Percentiles rank a stretch among this genome's conserved stretches.
Conservation (phyloP, 2,329 filamentous ascomycete genomes). For the Coleophoma cylindrospora region DNA sequence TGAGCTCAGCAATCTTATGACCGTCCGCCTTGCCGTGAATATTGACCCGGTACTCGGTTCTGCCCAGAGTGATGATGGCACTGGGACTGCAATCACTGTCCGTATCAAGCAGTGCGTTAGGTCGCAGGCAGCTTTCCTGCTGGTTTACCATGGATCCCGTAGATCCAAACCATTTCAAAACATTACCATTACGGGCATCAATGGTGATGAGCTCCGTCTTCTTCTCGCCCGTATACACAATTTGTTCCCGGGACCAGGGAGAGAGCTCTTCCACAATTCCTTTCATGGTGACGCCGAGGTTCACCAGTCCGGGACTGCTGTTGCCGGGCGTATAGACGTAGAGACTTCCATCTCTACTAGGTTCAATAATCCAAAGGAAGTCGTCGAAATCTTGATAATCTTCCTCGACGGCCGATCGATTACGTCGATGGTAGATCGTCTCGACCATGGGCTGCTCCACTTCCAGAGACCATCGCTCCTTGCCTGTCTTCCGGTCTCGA, state of each 20-base stretch:
- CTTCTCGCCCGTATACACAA: conserved; percentile 89
- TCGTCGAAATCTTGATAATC: conserved; percentile 69
- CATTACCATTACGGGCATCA: conserved; percentile 77
- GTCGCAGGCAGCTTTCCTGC: conserved; percentile 69
- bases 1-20: conserved; percentile 78
- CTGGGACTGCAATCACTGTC: conserved; percentile 69
- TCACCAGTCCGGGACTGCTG: conserved; percentile 52
- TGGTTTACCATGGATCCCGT: conserved; percentile 63
- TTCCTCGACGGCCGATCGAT: conserved; percentile 54
- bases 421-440: conserved; percentile 73
- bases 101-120: conserved; percentile 51
- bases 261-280: conserved; percentile 78
- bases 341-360: conserved; percentile 77
- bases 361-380: conserved; percentile 93
- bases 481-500: conserved; percentile 80
- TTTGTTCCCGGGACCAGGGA: conserved; percentile 69
- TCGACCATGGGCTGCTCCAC: conserved; percentile 86
- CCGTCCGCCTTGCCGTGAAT: conserved; percentile 74
- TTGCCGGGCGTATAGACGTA: conserved; percentile 77
- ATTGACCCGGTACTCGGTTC: conserved; percentile 83
- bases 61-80: conserved; percentile 76
- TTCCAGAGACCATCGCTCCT: conserved; percentile 79
- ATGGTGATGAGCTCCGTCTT: conserved; percentile 85
- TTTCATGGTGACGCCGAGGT: conserved; percentile 73
- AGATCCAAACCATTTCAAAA: conserved; percentile 80